Evolutionary conservation across 805 yeast genomes (phyloP).

Genomic region (Yarrowia sp.): DNA sequence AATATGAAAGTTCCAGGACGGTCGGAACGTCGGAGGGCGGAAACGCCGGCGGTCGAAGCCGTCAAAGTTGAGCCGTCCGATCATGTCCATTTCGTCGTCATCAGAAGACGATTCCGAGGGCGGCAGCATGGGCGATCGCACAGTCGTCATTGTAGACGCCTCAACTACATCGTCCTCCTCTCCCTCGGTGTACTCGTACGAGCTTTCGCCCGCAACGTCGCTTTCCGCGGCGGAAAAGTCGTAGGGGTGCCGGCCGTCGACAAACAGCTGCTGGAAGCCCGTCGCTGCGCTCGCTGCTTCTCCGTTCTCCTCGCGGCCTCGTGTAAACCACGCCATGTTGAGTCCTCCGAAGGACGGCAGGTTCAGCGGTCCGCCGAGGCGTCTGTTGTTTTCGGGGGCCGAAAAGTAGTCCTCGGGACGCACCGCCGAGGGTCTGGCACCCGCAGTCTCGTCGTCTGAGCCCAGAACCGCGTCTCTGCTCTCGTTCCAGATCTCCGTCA

Average conservation of each 20-base stretch:
- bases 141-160: background rate
- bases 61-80: conserved; percentile 30
- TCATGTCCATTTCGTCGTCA: conserved; percentile 35
- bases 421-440: background rate
- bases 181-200: background rate
- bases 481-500: conserved; percentile 12
- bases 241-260: conserved; percentile 14
- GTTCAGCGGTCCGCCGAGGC: conserved; percentile 9
- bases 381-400: conserved; percentile 2
- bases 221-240: conserved; percentile 25
- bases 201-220: background rate
- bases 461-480: conserved; percentile 16
- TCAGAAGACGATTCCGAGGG: conserved; percentile 36
- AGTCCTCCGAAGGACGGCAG: conserved; percentile 15
- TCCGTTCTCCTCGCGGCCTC: background rate
- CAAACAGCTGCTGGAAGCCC: conserved; percentile 22
- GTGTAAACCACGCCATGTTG: conserved; percentile 17
- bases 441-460: conserved; percentile 20
- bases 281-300: conserved; percentile 4
- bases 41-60: conserved; percentile 16
- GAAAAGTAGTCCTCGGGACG: conserved; percentile 9
- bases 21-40: conserved; percentile 29
- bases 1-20: conserved; percentile 28
- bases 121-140: conserved; percentile 30
- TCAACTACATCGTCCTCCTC: conserved; percentile 30